A percentile compares a stretch with the other conserved stretches of the same genome.
Evolutionary conservation across 2,329 filamentous ascomycete species (phyloP).

Genomic region (Neofusicoccum ribis): DNA sequence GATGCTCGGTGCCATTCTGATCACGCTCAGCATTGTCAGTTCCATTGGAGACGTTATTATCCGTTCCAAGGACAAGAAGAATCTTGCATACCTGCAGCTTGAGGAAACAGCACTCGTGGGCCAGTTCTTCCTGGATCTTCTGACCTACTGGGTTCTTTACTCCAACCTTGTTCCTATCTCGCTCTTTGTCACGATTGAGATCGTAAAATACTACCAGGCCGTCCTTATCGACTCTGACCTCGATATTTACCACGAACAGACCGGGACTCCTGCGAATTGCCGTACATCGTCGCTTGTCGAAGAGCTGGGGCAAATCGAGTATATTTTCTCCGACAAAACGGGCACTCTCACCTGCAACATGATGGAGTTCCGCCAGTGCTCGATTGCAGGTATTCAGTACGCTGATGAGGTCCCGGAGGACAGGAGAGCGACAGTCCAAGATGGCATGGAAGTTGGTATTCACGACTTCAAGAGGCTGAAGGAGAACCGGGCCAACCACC

Average conservation of each 20-base stretch:
- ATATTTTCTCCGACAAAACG: conserved; percentile 98
- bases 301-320: conserved; percentile 96
- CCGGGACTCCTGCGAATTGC: conserved; percentile 92
- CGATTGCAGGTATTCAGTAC: conserved; percentile 92
- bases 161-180: conserved; percentile 96
- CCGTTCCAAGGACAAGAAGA: conserved; percentile 61
- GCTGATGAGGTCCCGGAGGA: conserved; percentile 91
- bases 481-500: conserved; percentile 66
- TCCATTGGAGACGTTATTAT: conserved; percentile 88
- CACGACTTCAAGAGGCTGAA: conserved; percentile 78
- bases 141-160: conserved; percentile 98
- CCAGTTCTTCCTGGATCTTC: conserved; percentile 89
- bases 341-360: conserved; percentile 96
- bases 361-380: conserved; percentile 98
- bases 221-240: conserved; percentile 96
- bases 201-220: conserved; percentile 98
- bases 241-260: conserved; percentile 96
- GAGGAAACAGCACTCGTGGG: conserved; percentile 52
- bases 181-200: conserved; percentile 93
- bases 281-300: conserved; percentile 95
- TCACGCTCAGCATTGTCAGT: conserved; percentile 82
- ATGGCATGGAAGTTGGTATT: conserved; percentile 75
- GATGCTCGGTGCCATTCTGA: conserved; percentile 80
- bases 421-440: conserved; percentile 73
- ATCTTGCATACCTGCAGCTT: conserved; percentile 73